Evolutionary conservation across 2,329 filamentous ascomycete species (phyloP), one percentile per base, ranked within the genome.

Genomic region (Fusarium newnesense): DNA sequence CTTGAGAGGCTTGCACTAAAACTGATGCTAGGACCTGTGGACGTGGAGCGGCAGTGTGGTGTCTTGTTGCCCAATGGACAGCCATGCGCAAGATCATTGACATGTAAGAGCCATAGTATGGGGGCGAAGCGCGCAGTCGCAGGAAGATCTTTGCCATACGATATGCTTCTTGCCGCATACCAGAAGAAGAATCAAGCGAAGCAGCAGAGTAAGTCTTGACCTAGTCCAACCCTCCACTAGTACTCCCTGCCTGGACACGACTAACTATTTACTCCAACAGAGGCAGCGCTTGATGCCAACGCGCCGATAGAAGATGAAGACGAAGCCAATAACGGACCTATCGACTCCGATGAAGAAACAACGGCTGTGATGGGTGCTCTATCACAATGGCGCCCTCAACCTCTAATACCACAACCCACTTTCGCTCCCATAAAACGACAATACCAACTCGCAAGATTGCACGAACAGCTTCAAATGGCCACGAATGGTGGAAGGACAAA

Each of bases 181-280:
- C 94, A 96, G 82, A 98, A 98, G 88, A 98, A 98, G 87, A 99
- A 99, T 78, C 96, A 98, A 82, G 96, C 96, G 28, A 97, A 97
- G 79, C 94, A 97, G 84, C 96, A 98, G 83, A 97, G 94, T 95
- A 87, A 84, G 92, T 88, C 47, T 43, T 60, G 21, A 43, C 30
- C 9, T 64, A 18, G 39, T 26, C 9, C 16, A 16, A 21, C 18
- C 21, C 7, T 53, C 18, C 13, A 26, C 30, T 42, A 37, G 9
- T 26, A 19, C n/a, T 47, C n/a, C 8, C 32, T 19, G 49, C 10
- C 32, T n/a, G 56, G 40, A 8, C 34, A n/a, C 10, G 32, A 52
- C 67, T 67, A 30, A 68, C 39, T 36, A 76, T 77, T 53, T 54
- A 39, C 39, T 36, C 49, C 30, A 54, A 40, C 59, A 80, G 94